A percentile compares a stretch with the other conserved stretches of the same genome.
phyloP scores from a whole-genome alignment of 2,329 filamentous ascomycete genomes.

The Neobulgaria alba region DNA sequence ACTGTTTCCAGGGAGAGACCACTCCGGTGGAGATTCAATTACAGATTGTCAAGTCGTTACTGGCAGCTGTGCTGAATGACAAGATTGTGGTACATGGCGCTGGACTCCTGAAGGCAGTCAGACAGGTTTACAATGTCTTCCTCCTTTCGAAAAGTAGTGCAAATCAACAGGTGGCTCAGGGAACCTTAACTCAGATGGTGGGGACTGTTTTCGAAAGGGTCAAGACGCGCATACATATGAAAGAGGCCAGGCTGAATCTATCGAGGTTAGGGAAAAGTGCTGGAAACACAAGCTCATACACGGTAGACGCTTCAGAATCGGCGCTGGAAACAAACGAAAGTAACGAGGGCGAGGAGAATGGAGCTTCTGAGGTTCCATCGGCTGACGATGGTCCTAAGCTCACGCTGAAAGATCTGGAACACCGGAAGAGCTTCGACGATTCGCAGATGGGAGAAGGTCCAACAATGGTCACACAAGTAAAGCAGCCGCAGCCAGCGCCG shows the following conservation, averaged over 20 bases:
- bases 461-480: constrained; percentile 57
- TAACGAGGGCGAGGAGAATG: constrained; percentile 19
- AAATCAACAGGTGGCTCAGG: constrained; percentile 96
- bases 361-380: constrained; percentile 19
- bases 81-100: constrained; percentile 98
- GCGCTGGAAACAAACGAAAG: constrained; percentile 17
- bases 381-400: constrained; percentile 42
- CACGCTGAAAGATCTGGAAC: constrained; percentile 57
- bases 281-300: constrained; percentile 26
- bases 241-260: constrained; percentile 62
- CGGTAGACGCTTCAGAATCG: constrained; percentile 26
- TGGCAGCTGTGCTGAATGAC: constrained; percentile 93
- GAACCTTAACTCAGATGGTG: constrained; percentile 96
- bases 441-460: constrained; percentile 58
- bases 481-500: constrained; percentile 34
- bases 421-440: constrained; percentile 58
- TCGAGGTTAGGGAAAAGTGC: constrained; percentile 24
- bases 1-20: constrained; percentile 95
- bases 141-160: constrained; percentile 85
- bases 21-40: constrained; percentile 88
- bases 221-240: constrained; percentile 75
- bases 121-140: constrained; percentile 98
- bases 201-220: constrained; percentile 96
- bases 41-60: constrained; percentile 93
- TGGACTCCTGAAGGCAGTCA: constrained; percentile 88